phyloP scores from a whole-genome alignment of 1,284 basidiomycete species.

The Naganishia sp. region DNA sequence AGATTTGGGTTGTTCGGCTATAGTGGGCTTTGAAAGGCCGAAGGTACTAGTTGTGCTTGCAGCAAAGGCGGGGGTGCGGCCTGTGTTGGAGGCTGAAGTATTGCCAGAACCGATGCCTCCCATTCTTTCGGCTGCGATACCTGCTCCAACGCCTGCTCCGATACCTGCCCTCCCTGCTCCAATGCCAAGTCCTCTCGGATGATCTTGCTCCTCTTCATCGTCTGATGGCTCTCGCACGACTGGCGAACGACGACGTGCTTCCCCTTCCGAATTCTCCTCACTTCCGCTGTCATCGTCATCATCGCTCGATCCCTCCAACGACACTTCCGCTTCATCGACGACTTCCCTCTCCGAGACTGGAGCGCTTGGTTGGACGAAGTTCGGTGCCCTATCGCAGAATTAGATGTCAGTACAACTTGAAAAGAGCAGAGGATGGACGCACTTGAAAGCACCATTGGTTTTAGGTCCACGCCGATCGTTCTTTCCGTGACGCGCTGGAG shows the following conservation, averaged over 20 bases:
- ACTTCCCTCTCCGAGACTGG: constrained; percentile 25
- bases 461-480: constrained; percentile 50
- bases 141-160: constrained; percentile 7
- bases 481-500: constrained; percentile 54
- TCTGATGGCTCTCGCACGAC: constrained; percentile 30
- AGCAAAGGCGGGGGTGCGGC: constrained; percentile 27
- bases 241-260: constrained; percentile 31
- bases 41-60: constrained; percentile 16
- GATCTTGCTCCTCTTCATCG: constrained; percentile 49
- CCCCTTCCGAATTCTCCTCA: constrained; percentile 44
- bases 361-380: constrained; percentile 36
- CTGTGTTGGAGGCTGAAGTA: constrained; percentile 27
- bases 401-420: too few relatives aligned
- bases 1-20: not conserved
- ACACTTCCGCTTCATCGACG: not conserved
- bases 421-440: constrained; percentile 10
- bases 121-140: constrained; percentile 11
- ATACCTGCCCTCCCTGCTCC: constrained; percentile 23
- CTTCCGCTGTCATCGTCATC: constrained; percentile 36
- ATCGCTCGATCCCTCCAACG: constrained; percentile 1
- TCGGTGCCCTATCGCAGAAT: constrained; percentile 38
- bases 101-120: constrained; percentile 33
- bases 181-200: constrained; percentile 29
- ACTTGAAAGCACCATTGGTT: constrained; percentile 60
- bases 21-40: not conserved